Percentiles rank a stretch among this genome's conserved stretches.
Conservation (phyloP, 2,329 filamentous ascomycete species). For the Colletotrichum sp. region DNA sequence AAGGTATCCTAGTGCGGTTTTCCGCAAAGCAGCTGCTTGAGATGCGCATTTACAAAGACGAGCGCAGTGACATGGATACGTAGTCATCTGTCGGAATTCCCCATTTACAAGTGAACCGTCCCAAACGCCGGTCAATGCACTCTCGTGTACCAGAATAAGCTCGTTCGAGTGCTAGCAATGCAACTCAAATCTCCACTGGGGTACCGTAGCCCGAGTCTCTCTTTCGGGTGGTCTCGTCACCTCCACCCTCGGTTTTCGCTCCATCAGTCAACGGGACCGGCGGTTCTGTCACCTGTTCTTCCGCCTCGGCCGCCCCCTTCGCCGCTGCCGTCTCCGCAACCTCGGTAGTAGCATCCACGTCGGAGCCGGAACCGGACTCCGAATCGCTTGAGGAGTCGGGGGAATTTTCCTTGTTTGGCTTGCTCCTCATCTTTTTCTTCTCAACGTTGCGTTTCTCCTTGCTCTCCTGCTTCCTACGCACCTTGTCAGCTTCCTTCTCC, state of each 20-base stretch:
- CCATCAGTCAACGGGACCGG: constrained; percentile 21
- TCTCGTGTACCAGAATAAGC: neutral
- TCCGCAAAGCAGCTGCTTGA: neutral
- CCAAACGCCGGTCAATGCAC: neutral
- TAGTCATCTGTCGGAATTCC: neutral
- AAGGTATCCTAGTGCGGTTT: neutral
- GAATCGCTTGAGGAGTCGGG: neutral
- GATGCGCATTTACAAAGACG: neutral
- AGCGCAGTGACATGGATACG: neutral
- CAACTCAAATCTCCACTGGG: constrained; percentile 12
- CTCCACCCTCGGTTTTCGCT: constrained; percentile 30
- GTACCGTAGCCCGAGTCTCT: constrained; percentile 23
- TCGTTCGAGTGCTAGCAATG: neutral
- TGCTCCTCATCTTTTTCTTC: constrained; percentile 20
- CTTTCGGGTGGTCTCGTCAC: constrained; percentile 28
- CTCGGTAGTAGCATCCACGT: neutral
- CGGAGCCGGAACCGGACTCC: neutral
- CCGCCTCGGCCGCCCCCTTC: neutral
- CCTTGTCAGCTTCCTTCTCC: constrained; percentile 25
- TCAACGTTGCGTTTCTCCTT: constrained; percentile 15
- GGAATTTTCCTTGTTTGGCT: constrained; percentile 22
- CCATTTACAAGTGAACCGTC: neutral
- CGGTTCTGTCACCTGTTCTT: neutral
- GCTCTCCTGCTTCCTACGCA: constrained; percentile 19
- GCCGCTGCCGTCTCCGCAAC: neutral